Percentiles rank a stretch among this genome's conserved stretches.
Evolutionary conservation across 139 green algal genomes (phyloP).

Genomic region (Chlorella sp.): DNA sequence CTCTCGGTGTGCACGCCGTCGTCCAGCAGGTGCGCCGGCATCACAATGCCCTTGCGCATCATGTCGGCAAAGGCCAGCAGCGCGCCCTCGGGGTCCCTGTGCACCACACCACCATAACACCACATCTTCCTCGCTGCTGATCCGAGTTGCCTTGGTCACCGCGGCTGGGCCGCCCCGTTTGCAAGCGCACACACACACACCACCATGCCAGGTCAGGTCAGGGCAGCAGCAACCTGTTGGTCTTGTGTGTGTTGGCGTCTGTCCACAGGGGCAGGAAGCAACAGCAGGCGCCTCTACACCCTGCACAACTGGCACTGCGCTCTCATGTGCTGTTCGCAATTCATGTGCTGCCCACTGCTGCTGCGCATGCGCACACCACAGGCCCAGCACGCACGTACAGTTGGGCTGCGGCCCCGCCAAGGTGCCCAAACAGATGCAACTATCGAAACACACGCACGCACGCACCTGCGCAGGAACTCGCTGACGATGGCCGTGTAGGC

Average conservation of each 20-base stretch:
- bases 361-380: background rate
- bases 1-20: slow-evolving; percentile 68
- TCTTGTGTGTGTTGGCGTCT: too few species aligned
- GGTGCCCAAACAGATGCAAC: slow-evolving; percentile 1
- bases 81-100: slow-evolving; percentile 44
- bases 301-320: too few species aligned
- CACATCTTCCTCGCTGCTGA: background rate
- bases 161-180: too few species aligned
- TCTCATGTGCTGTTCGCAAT: background rate
- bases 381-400: background rate
- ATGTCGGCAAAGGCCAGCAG: slow-evolving; percentile 95
- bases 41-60: slow-evolving; percentile 98
- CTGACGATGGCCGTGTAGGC: slow-evolving; percentile 34
- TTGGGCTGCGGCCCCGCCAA: background rate
- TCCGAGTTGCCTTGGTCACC: too few species aligned
- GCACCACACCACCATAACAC: too few species aligned
- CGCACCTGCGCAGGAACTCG: slow-evolving; percentile 17
- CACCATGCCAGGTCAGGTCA: too few species aligned
- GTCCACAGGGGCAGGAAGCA: too few species aligned
- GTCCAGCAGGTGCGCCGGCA: slow-evolving; percentile 96
- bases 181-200: too few species aligned
- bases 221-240: too few species aligned
- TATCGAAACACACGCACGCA: background rate
- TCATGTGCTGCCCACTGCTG: too few species aligned
- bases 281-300: too few species aligned